Percentiles rank a stretch among this genome's conserved stretches.
phyloP scores from a whole-genome alignment of 805 yeast species.

The Ascoidea asiatica region DNA sequence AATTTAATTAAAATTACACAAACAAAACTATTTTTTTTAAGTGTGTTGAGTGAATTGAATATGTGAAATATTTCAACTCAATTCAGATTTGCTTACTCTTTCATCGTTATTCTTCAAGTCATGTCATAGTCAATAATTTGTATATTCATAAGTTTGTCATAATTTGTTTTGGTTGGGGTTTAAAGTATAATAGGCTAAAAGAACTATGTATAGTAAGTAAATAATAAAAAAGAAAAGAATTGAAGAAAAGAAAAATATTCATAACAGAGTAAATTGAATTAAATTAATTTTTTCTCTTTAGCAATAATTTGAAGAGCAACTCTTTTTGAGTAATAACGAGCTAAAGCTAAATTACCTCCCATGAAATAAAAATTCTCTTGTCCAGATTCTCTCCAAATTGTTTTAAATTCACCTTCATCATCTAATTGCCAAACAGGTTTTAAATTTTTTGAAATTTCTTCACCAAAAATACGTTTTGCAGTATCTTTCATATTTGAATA shows the following conservation, averaged over 20 bases:
- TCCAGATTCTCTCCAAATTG: conserved; percentile 26
- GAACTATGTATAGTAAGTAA: neutral
- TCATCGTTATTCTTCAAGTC: too few relatives aligned
- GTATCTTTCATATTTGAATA: conserved; percentile 28
- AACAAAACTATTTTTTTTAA: too few relatives aligned
- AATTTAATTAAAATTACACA: too few relatives aligned
- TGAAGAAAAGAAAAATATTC: too few relatives aligned
- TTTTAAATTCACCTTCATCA: conserved; percentile 27
- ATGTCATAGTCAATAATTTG: too few relatives aligned
- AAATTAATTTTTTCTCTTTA: conserved; percentile 12
- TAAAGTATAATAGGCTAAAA: neutral
- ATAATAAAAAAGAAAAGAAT: too few relatives aligned
- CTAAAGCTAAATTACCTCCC: conserved; percentile 27
- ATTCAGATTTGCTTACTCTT: too few relatives aligned
- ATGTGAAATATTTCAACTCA: too few relatives aligned
- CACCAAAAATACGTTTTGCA: conserved; percentile 24
- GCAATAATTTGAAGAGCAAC: conserved; percentile 28
- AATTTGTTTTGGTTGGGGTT: neutral
- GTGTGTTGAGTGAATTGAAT: too few relatives aligned
- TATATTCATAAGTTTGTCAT: too few relatives aligned
- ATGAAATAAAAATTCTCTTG: conserved; percentile 26
- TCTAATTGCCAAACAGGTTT: conserved; percentile 30
- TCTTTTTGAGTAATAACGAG: conserved; percentile 24
- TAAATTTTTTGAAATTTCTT: conserved; percentile 20
- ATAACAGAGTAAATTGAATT: too few relatives aligned